These are phyloP conservation scores for Alternaria atra DNA, from an alignment of 2,329 filamentous ascomycete species.

Conservation along the genomic window DNA sequence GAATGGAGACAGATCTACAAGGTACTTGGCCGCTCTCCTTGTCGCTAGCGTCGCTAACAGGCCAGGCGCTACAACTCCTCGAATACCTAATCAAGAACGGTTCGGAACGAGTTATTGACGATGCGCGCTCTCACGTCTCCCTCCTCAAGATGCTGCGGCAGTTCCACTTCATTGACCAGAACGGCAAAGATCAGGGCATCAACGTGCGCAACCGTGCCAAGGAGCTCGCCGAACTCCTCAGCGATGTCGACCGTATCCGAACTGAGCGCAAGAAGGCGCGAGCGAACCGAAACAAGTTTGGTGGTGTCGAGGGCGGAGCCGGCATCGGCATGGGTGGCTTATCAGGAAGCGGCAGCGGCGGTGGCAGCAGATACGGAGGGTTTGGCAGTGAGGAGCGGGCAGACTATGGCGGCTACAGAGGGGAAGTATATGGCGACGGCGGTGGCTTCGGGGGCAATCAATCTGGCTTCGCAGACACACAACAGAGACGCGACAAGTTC, in stretches of 20 bases:
- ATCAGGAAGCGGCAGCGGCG: constrained; percentile 61
- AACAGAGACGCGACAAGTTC: constrained; percentile 76
- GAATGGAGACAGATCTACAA: constrained; percentile 99
- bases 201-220: constrained; percentile 97
- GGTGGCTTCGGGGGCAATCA: constrained; percentile 86
- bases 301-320: constrained; percentile 86
- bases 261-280: constrained; percentile 85
- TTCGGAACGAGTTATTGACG: constrained; percentile 95
- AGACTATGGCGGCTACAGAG: constrained; percentile 73
- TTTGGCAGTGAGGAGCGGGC: constrained; percentile 73
- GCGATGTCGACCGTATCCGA: constrained; percentile 87
- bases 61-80: constrained; percentile 81
- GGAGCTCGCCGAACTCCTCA: constrained; percentile 90
- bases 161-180: constrained; percentile 95
- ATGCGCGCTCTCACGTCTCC: constrained; percentile 92
- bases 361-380: constrained; percentile 77
- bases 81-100: constrained; percentile 98
- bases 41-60: constrained; percentile 24
- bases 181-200: constrained; percentile 97
- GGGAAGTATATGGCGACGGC: constrained; percentile 90
- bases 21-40: constrained; percentile 55
- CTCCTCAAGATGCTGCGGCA: constrained; percentile 98
- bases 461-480: constrained; percentile 71
- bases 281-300: constrained; percentile 91
- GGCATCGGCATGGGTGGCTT: constrained; percentile 64